phyloP scores from a whole-genome alignment of 805 yeast genomes.

The Saccharomyces eubayanus region DNA sequence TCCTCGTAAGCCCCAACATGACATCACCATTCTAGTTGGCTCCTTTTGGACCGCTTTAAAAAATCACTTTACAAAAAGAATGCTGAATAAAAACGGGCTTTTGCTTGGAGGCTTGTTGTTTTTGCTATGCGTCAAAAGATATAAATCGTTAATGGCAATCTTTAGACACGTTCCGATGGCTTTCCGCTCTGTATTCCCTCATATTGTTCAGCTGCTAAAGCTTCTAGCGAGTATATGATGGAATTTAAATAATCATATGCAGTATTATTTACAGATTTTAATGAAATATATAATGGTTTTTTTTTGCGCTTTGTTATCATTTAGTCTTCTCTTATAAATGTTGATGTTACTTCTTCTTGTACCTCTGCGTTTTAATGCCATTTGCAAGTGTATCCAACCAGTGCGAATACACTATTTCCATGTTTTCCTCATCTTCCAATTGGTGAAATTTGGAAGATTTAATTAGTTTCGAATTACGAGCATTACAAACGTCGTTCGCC shows the following conservation, averaged over 20 bases:
- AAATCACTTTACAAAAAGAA: not conserved
- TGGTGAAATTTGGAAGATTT: not conserved
- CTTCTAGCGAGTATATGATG: not conserved
- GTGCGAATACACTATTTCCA: not conserved
- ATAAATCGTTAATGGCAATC: not conserved
- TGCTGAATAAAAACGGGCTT: not conserved
- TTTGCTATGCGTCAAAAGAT: not conserved
- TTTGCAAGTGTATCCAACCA: not conserved
- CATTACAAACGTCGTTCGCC: constrained; percentile 50
- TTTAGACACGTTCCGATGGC: not conserved
- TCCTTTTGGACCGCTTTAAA: not conserved
- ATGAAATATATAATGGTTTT: not conserved
- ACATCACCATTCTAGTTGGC: not conserved
- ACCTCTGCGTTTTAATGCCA: not conserved
- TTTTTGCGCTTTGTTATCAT: not conserved
- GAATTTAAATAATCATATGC: not conserved
- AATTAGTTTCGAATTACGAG: constrained; percentile 42
- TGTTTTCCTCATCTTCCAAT: not conserved
- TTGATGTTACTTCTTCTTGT: not conserved
- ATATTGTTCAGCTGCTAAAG: not conserved
- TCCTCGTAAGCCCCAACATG: not conserved
- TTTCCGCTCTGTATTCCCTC: not conserved
- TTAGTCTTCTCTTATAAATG: not conserved
- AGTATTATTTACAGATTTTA: not conserved
- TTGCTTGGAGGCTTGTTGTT: not conserved